phyloP scores from a whole-genome alignment of 495 filamentous ascomycete genomes.

The Parathielavia appendiculata region DNA sequence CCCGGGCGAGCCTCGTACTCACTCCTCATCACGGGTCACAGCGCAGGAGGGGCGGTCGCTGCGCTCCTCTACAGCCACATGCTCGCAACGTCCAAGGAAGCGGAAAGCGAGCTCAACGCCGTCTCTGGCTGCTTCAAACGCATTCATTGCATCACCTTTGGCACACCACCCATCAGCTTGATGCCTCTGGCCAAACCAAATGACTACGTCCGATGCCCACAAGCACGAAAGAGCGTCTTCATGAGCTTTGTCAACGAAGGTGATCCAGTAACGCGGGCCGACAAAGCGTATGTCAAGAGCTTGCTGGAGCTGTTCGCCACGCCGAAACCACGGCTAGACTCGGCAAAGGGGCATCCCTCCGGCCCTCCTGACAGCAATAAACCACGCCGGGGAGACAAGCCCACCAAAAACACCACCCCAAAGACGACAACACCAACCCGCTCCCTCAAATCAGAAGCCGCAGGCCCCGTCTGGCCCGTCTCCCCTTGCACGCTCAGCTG shows the following conservation, averaged over 20 bases:
- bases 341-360: not conserved
- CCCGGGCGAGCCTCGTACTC: conserved; percentile 60
- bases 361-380: not conserved
- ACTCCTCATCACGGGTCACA: conserved; percentile 77
- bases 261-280: conserved; percentile 71
- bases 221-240: conserved; percentile 61
- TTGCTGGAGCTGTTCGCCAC: conserved; percentile 64
- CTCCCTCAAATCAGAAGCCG: conserved; percentile 17
- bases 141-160: conserved; percentile 78
- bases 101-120: conserved; percentile 59
- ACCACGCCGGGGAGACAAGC: conserved; percentile 18
- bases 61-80: conserved; percentile 74
- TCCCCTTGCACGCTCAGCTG: conserved; percentile 58
- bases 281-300: conserved; percentile 65
- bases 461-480: conserved; percentile 51
- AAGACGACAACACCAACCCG: not conserved
- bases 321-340: conserved; percentile 46
- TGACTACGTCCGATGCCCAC: conserved; percentile 24
- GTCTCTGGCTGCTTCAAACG: conserved; percentile 66
- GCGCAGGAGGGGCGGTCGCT: conserved; percentile 76
- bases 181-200: conserved; percentile 58
- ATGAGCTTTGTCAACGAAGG: conserved; percentile 78
- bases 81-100: conserved; percentile 50
- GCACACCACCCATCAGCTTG: conserved; percentile 68
- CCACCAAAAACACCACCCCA: conserved; percentile 1